Conservation (phyloP, 495 filamentous ascomycete species). For the Acidiella bohemica region DNA sequence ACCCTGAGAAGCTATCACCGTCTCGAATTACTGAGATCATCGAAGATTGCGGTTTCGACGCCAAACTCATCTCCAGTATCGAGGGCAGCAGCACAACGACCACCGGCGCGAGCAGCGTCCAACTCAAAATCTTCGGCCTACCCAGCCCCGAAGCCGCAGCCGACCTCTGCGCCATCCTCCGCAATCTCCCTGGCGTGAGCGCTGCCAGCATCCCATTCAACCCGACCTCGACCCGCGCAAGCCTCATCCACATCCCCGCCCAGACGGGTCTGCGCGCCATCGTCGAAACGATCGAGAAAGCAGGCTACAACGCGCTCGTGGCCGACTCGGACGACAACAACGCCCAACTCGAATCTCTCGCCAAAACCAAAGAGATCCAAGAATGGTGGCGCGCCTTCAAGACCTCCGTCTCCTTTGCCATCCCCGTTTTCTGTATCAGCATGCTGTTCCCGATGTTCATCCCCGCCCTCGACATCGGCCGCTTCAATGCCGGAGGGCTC, state of each 20-base stretch:
- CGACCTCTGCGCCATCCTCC: conserved; percentile 55
- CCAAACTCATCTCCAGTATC: conserved; percentile 57
- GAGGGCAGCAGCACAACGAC: conserved; percentile 32
- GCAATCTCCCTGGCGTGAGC: conserved; percentile 51
- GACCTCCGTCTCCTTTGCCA: conserved; percentile 61
- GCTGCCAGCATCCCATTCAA: conserved; percentile 57
- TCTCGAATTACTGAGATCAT: conserved; percentile 64
- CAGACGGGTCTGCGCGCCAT: conserved; percentile 65
- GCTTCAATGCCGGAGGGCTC: conserved; percentile 50
- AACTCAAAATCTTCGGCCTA: conserved; percentile 75
- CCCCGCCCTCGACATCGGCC: conserved; percentile 53
- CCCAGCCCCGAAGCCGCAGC: conserved; percentile 55
- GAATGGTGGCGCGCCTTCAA: conserved; percentile 77
- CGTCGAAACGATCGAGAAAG: conserved; percentile 66
- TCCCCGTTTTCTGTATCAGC: conserved; percentile 84
- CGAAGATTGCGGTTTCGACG: conserved; percentile 85
- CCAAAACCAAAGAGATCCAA: conserved; percentile 90
- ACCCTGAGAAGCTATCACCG: conserved; percentile 51
- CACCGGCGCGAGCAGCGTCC: conserved; percentile 38
- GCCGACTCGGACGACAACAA: conserved; percentile 91
- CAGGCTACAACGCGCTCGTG: conserved; percentile 76
- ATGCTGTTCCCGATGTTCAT: conserved; percentile 58
- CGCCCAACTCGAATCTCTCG: conserved; percentile 85
- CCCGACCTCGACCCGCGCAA: conserved; percentile 49
- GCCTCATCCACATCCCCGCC: conserved; percentile 54